Base-by-base conservation (phyloP, 192 early-diverging fungal species). In the Rhizoclosmatium sp. region DNA sequence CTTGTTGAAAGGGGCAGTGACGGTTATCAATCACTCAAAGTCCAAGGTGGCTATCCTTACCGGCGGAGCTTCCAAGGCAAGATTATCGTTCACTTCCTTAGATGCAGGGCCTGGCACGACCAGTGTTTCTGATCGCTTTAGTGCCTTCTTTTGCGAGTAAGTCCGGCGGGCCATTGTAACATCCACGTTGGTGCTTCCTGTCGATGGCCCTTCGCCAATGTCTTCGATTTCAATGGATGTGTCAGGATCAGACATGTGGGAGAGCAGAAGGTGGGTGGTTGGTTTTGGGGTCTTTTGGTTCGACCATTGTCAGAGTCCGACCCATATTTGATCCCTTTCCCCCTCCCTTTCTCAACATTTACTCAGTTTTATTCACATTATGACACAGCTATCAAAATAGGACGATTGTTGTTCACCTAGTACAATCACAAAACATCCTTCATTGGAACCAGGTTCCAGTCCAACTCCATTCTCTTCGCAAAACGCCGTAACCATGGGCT, bases 401-500 rank as follows among this genome's bases (percentile, higher is more conserved):
- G 51, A 54, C 5, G 51, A 12, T 7, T 0, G 9, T 54, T 7
- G 60, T 9, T 62, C 39, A 4, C 60, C 39, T 40, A 62, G 60
- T 19, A 62, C 39, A 19, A 62, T 7, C 7, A 40, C 39, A 7
- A 62, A 7, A 9, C 9, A 9, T 40, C 60, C 60, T 7, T 62
- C 60, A 40, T 62, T 62, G 10, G 60, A 31, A 19, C 60, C 60
- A 7, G 5, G 19, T 21, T 62, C 60, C 7, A 7, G 21, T 40
- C 21, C 23, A 7, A 62, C 4, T 7, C 39, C 60, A 7, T 31
- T 7, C 5, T 62, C 23, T 0, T 40, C 21, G 60, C 60, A 62
- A 62, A 92, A 72, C 39, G 87, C 84, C 3, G 79, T 80, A 47
- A 94, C 86, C 19, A 91, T 91, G 5, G 93, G 93, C 74, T 91